Conservation (phyloP, 208 protist species). For the Endotrypanum monterogeii region DNA sequence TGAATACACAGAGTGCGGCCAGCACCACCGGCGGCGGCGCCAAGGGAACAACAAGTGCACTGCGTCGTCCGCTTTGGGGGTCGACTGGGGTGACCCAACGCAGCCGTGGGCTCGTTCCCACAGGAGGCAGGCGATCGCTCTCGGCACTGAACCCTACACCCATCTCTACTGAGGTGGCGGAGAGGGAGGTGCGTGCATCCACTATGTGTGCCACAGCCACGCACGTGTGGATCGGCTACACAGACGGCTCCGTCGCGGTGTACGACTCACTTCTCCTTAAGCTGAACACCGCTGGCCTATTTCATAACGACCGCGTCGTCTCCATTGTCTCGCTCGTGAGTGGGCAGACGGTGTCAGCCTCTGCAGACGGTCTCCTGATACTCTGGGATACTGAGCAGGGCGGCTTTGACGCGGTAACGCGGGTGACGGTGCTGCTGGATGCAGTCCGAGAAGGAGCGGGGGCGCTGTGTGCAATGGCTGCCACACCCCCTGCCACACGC, state of each 20-base stretch:
- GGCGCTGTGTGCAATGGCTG: constrained; percentile 15
- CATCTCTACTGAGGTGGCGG: neutral
- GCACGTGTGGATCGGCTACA: constrained; percentile 81
- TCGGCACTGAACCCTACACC: neutral
- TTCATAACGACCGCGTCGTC: constrained; percentile 54
- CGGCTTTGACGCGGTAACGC: constrained; percentile 80
- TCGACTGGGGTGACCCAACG: neutral
- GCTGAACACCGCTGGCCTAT: constrained; percentile 56
- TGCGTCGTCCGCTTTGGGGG: neutral
- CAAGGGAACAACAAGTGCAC: neutral
- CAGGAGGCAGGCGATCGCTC: neutral
- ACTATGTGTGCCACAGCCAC: constrained; percentile 52
- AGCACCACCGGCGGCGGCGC: neutral
- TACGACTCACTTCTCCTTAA: constrained; percentile 80
- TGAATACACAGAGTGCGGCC: neutral
- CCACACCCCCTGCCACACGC: constrained; percentile 21
- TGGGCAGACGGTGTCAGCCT: constrained; percentile 60
- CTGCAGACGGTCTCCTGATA: constrained; percentile 69
- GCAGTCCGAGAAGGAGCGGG: constrained; percentile 17
- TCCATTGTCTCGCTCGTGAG: constrained; percentile 32
- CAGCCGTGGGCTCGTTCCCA: constrained; percentile 11
- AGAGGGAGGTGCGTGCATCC: constrained; percentile 6
- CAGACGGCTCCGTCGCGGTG: constrained; percentile 70
- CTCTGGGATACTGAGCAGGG: constrained; percentile 77
- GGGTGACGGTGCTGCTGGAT: constrained; percentile 29